Conservation (phyloP, 805 yeast species). For the Maudiozyma turicensis region DNA sequence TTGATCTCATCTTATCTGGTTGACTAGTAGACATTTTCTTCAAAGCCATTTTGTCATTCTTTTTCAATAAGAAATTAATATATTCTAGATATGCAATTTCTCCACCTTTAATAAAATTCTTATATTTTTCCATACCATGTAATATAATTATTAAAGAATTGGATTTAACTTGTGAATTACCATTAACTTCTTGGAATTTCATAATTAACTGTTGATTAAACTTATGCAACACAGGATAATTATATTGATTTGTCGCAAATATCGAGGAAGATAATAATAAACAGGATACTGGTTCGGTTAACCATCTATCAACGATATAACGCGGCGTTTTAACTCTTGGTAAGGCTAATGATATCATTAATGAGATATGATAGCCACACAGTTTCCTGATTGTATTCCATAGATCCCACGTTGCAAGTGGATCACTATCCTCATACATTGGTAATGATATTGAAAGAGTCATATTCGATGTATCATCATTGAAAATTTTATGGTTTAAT, state of each 20-base stretch:
- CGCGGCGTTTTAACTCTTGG: constrained; percentile 51
- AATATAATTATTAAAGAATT: constrained; percentile 34
- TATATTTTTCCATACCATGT: constrained; percentile 44
- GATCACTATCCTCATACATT: constrained; percentile 41
- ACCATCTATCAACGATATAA: constrained; percentile 49
- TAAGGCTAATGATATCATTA: constrained; percentile 67
- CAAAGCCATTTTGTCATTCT: constrained; percentile 20
- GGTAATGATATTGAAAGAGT: constrained; percentile 40
- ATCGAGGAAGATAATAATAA: constrained; percentile 45
- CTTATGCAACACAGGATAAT: constrained; percentile 56
- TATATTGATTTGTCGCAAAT: constrained; percentile 49
- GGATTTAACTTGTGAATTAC: constrained; percentile 26
- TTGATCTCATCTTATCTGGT: background rate
- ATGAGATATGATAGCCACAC: constrained; percentile 42
- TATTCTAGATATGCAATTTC: constrained; percentile 35
- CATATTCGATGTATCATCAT: constrained; percentile 22
- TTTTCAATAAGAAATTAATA: constrained; percentile 34
- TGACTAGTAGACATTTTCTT: background rate
- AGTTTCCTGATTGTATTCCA: constrained; percentile 58
- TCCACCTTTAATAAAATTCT: constrained; percentile 28
- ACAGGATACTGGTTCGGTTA: constrained; percentile 55
- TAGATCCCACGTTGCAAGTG: constrained; percentile 60
- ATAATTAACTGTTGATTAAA: constrained; percentile 42
- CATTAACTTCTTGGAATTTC: constrained; percentile 34
- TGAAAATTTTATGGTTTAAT: constrained; percentile 15